These are phyloP conservation scores for Chaetomium olivaceum DNA, from an alignment of 2,329 filamentous ascomycete genomes.

Conservation along the genomic window DNA sequence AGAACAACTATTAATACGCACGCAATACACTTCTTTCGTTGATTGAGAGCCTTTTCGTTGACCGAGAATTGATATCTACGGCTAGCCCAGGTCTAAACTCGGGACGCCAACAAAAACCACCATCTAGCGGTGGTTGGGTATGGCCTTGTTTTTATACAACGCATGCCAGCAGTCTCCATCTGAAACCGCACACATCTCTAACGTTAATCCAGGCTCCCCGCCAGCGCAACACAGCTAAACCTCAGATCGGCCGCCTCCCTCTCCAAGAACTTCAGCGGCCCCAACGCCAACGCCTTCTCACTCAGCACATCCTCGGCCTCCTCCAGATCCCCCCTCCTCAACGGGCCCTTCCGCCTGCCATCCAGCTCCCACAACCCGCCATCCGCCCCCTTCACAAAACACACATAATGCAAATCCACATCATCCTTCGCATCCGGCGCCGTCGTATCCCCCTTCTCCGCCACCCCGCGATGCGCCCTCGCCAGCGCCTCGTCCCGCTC, in stretches of 20 bases:
- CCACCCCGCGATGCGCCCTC: slow-evolving; percentile 74
- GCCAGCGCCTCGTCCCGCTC: slow-evolving; percentile 77
- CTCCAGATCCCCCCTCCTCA: slow-evolving; percentile 56
- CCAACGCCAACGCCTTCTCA: slow-evolving; percentile 70
- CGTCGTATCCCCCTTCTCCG: slow-evolving; percentile 72
- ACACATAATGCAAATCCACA: slow-evolving; percentile 94
- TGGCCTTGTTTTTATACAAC: not conserved
- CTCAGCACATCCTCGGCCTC: slow-evolving; percentile 71
- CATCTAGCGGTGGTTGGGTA: not conserved
- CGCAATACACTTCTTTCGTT: not conserved
- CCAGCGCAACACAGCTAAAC: slow-evolving; percentile 60
- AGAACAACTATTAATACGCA: not conserved
- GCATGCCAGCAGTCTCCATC: not conserved
- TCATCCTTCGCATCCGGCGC: slow-evolving; percentile 77
- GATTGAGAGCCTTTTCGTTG: not conserved
- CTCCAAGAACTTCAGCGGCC: slow-evolving; percentile 60
- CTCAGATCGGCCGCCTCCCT: slow-evolving; percentile 57
- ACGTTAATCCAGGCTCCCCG: slow-evolving; percentile 50
- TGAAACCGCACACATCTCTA: not conserved
- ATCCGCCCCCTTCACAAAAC: slow-evolving; percentile 77
- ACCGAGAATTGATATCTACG: not conserved
- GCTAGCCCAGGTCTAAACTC: not conserved
- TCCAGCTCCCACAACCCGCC: slow-evolving; percentile 64
- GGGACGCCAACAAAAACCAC: not conserved
- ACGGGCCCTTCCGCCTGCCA: slow-evolving; percentile 58